Evolutionary conservation across 2,329 filamentous ascomycete genomes (phyloP), one percentile per base, ranked within the genome.

Genomic region (Phoma sp.): DNA sequence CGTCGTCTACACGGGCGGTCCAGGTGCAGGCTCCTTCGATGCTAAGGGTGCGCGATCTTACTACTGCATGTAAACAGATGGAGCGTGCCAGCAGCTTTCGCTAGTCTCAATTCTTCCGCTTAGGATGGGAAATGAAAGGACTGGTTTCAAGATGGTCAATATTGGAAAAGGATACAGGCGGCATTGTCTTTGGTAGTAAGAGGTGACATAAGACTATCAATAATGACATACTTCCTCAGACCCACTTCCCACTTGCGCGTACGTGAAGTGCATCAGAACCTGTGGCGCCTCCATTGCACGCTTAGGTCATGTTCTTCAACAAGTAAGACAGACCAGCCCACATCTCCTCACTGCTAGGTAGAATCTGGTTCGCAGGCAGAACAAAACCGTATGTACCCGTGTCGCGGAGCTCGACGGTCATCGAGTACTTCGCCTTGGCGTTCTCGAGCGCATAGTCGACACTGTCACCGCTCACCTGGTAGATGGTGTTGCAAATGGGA

Each of bases 401-500:
- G 62, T 83, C 81, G 51, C 81, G 73, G 56, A 83, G 61, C 71
- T 84, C 81, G 17, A 81, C 76, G 1, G 80, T 80, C 63, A 81
- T 82, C 17, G 74, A 75, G 58, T 76, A 81, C 17, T 75, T 74
- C 9, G 80, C 72, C 43, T 74, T 73, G 0, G 74, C 74, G 4
- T 76, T 68, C 55, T 79, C 77, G 48, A 72, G 70, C 0, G 76
- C 74, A 40, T 80, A 82, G 57, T 82, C 80, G 3, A 78, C 72
- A 21, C 74, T 76, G 40, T 71, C 73, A 9, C 80, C 80, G 12
- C 76, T 76, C 2, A 84, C 82, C 59, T 83, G 78, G 72, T 88
- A 88, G 60, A 88, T 85, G 27, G 84, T 87, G 37, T 74, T 74
- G 72, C 86, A 88, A 58, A 85, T 81, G 0, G 80, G 79, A 0